Conservation (phyloP, 2,329 filamentous ascomycete genomes). For the Talaromyces sp. region DNA sequence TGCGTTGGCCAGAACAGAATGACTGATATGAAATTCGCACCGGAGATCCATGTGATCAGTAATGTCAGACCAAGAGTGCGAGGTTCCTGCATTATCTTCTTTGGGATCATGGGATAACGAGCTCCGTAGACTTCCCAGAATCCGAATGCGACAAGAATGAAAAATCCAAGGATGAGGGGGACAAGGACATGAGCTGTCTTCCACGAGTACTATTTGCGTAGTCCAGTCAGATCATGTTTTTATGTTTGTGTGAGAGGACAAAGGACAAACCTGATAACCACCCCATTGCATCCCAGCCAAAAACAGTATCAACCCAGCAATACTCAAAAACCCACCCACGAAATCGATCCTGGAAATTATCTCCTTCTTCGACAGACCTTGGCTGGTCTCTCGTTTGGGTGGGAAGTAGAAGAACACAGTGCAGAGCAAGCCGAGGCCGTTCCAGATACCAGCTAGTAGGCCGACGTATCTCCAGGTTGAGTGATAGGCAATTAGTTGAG, state of each 20-base stretch:
- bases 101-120: conserved; percentile 49
- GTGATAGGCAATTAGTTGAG: conserved; percentile 55
- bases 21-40: conserved; percentile 58
- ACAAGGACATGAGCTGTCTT: conserved; percentile 46
- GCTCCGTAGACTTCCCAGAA: conserved; percentile 50
- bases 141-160: conserved; percentile 44
- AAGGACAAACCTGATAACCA: conserved; percentile 43
- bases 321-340: conserved; percentile 50
- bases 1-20: conserved; percentile 63
- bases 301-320: conserved; percentile 50
- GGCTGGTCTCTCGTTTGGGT: conserved; percentile 44
- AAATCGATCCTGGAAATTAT: conserved; percentile 51
- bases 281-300: conserved; percentile 54
- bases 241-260: too few species aligned
- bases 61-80: conserved; percentile 54
- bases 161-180: conserved; percentile 47
- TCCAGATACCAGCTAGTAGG: conserved; percentile 45
- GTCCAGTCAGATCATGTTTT: too few species aligned
- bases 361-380: conserved; percentile 39
- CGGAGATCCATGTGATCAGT: conserved; percentile 60
- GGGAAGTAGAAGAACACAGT: conserved; percentile 48
- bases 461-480: conserved; percentile 47
- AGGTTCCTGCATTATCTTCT: conserved; percentile 47
- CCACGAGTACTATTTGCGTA: conserved; percentile 43
- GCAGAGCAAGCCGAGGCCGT: conserved; percentile 42